These are phyloP conservation scores for Mercurialis annua DNA, from an alignment of 345 rosid genomes.

Conservation along the genomic window DNA sequence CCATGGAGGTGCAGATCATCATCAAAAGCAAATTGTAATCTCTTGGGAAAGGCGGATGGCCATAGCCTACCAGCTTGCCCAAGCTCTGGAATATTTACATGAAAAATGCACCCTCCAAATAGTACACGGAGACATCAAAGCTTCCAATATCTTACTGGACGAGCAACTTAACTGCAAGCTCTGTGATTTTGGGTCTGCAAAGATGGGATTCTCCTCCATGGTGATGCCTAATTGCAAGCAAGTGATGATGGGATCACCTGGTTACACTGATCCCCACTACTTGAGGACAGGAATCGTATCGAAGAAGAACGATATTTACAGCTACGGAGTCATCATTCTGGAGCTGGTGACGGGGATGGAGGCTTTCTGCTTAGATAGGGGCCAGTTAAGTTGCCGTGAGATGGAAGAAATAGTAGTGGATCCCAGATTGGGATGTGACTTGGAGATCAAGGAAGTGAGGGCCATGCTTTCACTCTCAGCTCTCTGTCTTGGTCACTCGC, in stretches of 20 bases:
- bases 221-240: constrained; percentile 48
- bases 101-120: constrained; percentile 66
- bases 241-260: constrained; percentile 75
- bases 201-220: constrained; percentile 73
- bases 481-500: constrained; percentile 46
- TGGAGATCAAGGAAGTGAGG: constrained; percentile 54
- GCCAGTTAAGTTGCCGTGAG: constrained; percentile 40
- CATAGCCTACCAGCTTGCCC: constrained; percentile 65
- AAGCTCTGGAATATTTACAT: constrained; percentile 76
- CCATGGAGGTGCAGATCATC: constrained; percentile 20
- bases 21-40: no score
- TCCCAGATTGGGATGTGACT: constrained; percentile 41
- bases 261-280: constrained; percentile 87
- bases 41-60: constrained; percentile 59
- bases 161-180: constrained; percentile 65
- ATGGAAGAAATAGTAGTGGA: constrained; percentile 56
- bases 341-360: constrained; percentile 72
- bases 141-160: constrained; percentile 76
- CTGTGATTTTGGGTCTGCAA: constrained; percentile 85
- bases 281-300: constrained; percentile 74
- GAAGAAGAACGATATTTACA: constrained; percentile 78
- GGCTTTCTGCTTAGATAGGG: constrained; percentile 62
- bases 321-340: constrained; percentile 70
- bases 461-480: constrained; percentile 49
- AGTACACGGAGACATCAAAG: constrained; percentile 79